Evolutionary conservation across 768 basidiomycete species (phyloP).

Genomic region (Thelephora aurantiotincta): DNA sequence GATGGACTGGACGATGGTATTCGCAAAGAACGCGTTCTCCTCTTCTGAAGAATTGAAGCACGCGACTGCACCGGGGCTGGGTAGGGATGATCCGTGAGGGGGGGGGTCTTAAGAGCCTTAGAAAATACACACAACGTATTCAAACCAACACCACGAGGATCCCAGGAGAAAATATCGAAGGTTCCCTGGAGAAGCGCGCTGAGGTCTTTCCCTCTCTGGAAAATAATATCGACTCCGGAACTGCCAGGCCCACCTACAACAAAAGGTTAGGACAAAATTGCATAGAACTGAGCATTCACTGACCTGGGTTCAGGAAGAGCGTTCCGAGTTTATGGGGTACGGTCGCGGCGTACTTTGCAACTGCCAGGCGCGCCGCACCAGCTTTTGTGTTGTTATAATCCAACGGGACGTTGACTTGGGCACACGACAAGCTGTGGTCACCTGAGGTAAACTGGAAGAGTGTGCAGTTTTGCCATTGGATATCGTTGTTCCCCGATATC

Average conservation of each 20-base stretch:
- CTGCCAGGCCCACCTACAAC: constrained; percentile 5
- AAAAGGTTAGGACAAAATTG: background rate
- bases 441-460: too few relatives aligned
- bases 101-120: background rate
- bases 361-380: constrained; percentile 3
- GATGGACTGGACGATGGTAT: constrained; percentile 3
- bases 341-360: constrained; percentile 5
- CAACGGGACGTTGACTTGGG: constrained; percentile 4
- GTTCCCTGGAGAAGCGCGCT: constrained; percentile 4
- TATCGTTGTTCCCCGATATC: too few relatives aligned
- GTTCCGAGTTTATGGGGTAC: background rate
- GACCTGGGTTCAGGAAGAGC: constrained; percentile 7
- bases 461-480: too few relatives aligned
- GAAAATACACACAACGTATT: constrained; percentile 4
- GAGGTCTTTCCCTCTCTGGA: background rate
- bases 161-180: constrained; percentile 8
- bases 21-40: constrained; percentile 4
- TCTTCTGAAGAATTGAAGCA: constrained; percentile 3
- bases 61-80: background rate
- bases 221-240: constrained; percentile 4
- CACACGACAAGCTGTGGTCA: constrained; percentile 1
- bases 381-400: constrained; percentile 5
- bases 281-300: background rate
- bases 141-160: constrained; percentile 5
- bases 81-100: background rate